Conservation (phyloP, 805 yeast genomes). For the Zygotorulaspora danielsina region DNA sequence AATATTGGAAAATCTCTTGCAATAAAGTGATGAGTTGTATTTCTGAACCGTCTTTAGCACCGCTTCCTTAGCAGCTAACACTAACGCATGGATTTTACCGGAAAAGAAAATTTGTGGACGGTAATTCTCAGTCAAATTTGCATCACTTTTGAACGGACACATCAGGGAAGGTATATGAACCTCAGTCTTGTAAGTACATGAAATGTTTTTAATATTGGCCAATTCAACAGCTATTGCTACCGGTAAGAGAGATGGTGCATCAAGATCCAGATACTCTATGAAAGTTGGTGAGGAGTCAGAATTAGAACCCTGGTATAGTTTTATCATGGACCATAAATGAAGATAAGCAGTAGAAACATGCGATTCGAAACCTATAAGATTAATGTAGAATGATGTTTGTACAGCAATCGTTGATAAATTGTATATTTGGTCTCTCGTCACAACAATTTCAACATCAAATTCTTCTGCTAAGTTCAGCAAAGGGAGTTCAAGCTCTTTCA, state of each 20-base stretch:
- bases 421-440: conserved; percentile 12
- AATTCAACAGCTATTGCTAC: conserved; percentile 22
- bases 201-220: conserved; percentile 18
- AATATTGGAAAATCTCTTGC: conserved; percentile 19
- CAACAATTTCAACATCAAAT: conserved; percentile 21
- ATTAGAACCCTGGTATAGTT: conserved; percentile 9
- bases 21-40: conserved; percentile 13
- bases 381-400: conserved; percentile 6
- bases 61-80: conserved; percentile 19
- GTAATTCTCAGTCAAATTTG: background rate
- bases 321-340: conserved; percentile 18
- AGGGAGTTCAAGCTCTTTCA: conserved; percentile 5
- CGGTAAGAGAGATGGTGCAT: conserved; percentile 25
- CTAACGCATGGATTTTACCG: conserved; percentile 19
- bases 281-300: conserved; percentile 9
- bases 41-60: conserved; percentile 14
- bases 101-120: conserved; percentile 22
- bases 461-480: conserved; percentile 14
- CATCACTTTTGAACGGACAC: conserved; percentile 1
- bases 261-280: conserved; percentile 22
- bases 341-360: conserved; percentile 18
- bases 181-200: conserved; percentile 18
- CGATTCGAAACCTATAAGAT: conserved; percentile 21
- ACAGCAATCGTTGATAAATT: conserved; percentile 3
- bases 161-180: conserved; percentile 21